A percentile compares a stretch with the other conserved stretches of the same genome.
Evolutionary conservation across 2,329 filamentous ascomycete species (phyloP).

Genomic region (Fusarium dlaminii): DNA sequence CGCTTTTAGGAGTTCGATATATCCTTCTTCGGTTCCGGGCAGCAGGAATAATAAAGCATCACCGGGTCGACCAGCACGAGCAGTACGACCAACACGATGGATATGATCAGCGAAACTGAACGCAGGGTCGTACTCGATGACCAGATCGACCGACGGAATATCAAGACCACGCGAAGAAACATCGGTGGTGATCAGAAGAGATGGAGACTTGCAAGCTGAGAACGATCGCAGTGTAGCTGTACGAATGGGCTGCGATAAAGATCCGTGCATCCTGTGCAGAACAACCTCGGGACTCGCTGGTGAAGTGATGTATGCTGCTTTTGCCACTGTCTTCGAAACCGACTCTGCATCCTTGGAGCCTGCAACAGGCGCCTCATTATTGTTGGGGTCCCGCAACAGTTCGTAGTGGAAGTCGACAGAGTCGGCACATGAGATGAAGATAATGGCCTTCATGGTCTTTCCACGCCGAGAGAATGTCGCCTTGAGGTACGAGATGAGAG

Average conservation of each 20-base stretch:
- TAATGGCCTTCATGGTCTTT: slow-evolving; percentile 94
- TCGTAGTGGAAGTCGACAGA: slow-evolving; percentile 97
- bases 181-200: slow-evolving; percentile 91
- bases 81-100: slow-evolving; percentile 93
- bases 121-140: slow-evolving; percentile 95
- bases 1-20: slow-evolving; percentile 75
- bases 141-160: slow-evolving; percentile 91
- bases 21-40: slow-evolving; percentile 91
- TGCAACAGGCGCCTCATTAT: slow-evolving; percentile 40
- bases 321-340: slow-evolving; percentile 70
- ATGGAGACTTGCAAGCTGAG: slow-evolving; percentile 75
- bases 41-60: slow-evolving; percentile 89
- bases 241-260: slow-evolving; percentile 85
- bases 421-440: slow-evolving; percentile 97
- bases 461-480: slow-evolving; percentile 88
- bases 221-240: slow-evolving; percentile 88
- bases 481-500: slow-evolving; percentile 84
- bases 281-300: slow-evolving; percentile 77
- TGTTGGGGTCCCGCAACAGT: slow-evolving; percentile 66
- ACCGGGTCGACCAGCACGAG: slow-evolving; percentile 88
- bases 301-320: slow-evolving; percentile 77
- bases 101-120: slow-evolving; percentile 94
- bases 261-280: slow-evolving; percentile 90
- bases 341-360: slow-evolving; percentile 47
- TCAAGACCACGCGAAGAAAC: slow-evolving; percentile 96